Evolutionary conservation across 305 asterid species (phyloP), one percentile per base, ranked within the genome.

Genomic region (Plantago coronopus): DNA sequence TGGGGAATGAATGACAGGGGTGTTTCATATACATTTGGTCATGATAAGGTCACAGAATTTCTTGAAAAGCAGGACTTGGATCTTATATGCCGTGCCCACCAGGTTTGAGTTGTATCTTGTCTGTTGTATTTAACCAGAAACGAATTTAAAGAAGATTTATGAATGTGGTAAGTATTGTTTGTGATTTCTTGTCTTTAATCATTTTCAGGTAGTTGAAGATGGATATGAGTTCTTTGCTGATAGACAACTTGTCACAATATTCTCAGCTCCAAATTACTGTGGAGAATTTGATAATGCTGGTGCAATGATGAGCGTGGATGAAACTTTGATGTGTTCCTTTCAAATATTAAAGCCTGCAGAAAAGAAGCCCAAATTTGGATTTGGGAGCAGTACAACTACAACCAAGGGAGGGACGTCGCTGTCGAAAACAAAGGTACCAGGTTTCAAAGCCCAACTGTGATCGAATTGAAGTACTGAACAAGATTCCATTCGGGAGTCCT

Each of bases 301-400:
- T 57, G 94, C 91, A 15, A 79, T 88, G 95, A 88, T 88, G 96
- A 85, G 95, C 25, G 96, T 88, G 50, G 95, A 88, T 14, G 91
- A 85, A 59, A 76, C 89, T 19, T 71, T 88, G 76, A 88, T 83
- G 94, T 88, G 96, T 72, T 85, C 95, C 54, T 88, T 88, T 63
- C 96, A 88, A 74, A 88, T 88, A 73, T 57, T 88, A 56, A 88
- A 83, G 80, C 89, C 91, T 12, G 83, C 89, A 0, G 94, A 88
- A 38, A 85, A 83, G 86, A 83, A 75, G 73, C 81, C 94, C 42
- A 85, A 76, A 72, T 83, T 78, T 69, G 84, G 91, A 57, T 83
- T 85, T 53, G 94, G 89, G 45, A 79, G 40, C 40, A 34, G 86
- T 74, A 78, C 83, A 17, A 70, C 84, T 58, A 79, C 86, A 29